Percentiles rank a stretch among this genome's conserved stretches.
phyloP scores from a whole-genome alignment of 345 rosid species.

The Lepidium aucheri region DNA sequence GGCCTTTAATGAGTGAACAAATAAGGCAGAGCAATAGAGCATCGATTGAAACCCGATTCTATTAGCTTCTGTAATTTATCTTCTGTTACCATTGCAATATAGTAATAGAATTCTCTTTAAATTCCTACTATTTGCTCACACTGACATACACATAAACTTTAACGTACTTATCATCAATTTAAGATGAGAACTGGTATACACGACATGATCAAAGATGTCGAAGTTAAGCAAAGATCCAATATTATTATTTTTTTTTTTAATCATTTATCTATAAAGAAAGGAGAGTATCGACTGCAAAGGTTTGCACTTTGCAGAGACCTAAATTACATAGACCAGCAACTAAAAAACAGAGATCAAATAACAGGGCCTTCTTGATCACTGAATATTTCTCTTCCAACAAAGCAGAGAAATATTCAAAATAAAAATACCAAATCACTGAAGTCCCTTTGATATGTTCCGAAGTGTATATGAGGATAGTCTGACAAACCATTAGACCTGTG shows the following conservation, averaged over 20 bases:
- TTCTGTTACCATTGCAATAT: not conserved
- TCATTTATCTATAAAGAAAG: conserved; percentile 3
- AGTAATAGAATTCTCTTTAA: not conserved
- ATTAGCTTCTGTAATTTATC: not conserved
- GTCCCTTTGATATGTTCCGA: conserved; percentile 15
- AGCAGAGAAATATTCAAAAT: conserved; percentile 3
- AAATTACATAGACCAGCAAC: conserved; percentile 20
- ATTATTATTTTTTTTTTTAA: not conserved
- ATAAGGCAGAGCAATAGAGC: not conserved
- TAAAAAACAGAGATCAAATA: conserved; percentile 6
- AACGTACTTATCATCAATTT: not conserved
- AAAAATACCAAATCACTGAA: not conserved
- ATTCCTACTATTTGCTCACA: not conserved
- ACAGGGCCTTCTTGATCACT: conserved; percentile 4
- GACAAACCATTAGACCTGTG: conserved; percentile 15
- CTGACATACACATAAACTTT: not conserved
- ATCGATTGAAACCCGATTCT: not conserved
- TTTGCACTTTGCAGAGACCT: conserved; percentile 3
- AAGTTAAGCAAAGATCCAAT: not conserved
- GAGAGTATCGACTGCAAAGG: not conserved
- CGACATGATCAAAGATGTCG: not conserved
- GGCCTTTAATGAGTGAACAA: not conserved
- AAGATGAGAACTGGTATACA: conserved; percentile 5
- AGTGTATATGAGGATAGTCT: not conserved
- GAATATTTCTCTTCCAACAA: conserved; percentile 14